These are phyloP conservation scores for Ochromonas danica DNA, from an alignment of 108 stramenopile genomes.

Conservation along the genomic window DNA sequence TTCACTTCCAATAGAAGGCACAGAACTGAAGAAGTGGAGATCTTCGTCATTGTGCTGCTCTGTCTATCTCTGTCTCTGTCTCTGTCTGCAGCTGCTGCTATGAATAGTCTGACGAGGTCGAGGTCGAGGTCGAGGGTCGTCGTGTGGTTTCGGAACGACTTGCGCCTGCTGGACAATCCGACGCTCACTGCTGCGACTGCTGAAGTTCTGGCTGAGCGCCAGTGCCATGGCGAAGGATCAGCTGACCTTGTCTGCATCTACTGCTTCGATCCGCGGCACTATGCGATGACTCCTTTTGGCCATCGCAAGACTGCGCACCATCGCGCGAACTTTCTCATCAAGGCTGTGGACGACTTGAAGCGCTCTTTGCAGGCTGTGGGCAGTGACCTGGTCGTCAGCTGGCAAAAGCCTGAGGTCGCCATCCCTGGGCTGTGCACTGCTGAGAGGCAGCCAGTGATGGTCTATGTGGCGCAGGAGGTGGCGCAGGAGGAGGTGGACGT, in stretches of 20 bases:
- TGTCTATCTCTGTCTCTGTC: too few relatives aligned
- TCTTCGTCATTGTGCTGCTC: too few relatives aligned
- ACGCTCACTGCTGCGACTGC: background rate
- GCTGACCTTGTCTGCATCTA: background rate
- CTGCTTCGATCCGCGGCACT: background rate
- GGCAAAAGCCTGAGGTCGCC: background rate
- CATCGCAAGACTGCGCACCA: background rate
- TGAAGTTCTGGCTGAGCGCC: background rate
- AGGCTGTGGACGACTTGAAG: background rate
- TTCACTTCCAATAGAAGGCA: too few relatives aligned
- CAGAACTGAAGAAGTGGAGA: too few relatives aligned
- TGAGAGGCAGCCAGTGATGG: too few relatives aligned
- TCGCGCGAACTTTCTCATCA: background rate
- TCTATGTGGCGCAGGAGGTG: background rate
- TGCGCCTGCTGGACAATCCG: constrained; percentile 11
- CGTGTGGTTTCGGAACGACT: constrained; percentile 13
- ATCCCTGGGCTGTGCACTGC: background rate
- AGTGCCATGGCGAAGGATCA: too few relatives aligned
- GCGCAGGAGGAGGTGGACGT: background rate
- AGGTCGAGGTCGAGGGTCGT: background rate
- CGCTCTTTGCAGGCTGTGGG: background rate
- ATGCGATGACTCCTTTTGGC: background rate
- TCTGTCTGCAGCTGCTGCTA: too few relatives aligned
- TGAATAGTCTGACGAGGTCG: too few relatives aligned
- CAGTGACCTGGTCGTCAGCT: background rate